These are phyloP conservation scores for Stachybotrys chlorohalonatus DNA, from an alignment of 2,329 filamentous ascomycete genomes.

Conservation along the genomic window DNA sequence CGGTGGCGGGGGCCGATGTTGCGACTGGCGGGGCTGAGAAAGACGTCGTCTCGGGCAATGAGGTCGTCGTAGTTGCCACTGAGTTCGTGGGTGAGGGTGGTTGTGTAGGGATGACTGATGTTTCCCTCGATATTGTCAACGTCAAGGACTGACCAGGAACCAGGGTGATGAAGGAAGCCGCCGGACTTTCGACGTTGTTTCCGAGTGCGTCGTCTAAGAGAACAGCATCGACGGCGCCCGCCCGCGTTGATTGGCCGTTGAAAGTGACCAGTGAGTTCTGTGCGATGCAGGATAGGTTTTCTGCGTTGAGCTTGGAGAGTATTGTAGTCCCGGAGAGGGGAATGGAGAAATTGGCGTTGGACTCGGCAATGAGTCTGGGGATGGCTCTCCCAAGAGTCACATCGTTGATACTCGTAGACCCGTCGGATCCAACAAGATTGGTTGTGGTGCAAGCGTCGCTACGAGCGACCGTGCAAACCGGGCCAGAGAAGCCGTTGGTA, in stretches of 20 bases:
- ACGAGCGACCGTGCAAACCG: constrained; percentile 38
- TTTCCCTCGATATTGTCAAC: background rate
- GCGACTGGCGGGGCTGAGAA: background rate
- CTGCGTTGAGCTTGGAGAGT: constrained; percentile 65
- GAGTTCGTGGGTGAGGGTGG: background rate
- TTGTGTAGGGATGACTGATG: background rate
- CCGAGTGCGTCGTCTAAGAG: constrained; percentile 13
- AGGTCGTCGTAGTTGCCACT: background rate
- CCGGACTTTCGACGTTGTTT: constrained; percentile 3
- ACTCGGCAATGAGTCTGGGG: constrained; percentile 60
- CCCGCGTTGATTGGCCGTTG: constrained; percentile 42
- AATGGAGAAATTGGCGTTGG: constrained; percentile 63
- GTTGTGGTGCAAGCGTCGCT: constrained; percentile 45
- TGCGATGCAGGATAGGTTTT: constrained; percentile 68
- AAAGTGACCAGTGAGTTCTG: constrained; percentile 89
- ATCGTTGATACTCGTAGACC: constrained; percentile 35
- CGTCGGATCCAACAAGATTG: constrained; percentile 28
- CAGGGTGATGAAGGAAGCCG: constrained; percentile 1
- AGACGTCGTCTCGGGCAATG: background rate
- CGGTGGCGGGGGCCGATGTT: background rate
- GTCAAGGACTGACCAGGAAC: background rate
- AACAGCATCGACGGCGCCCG: constrained; percentile 17
- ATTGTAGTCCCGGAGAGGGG: constrained; percentile 62
- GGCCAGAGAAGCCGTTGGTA: constrained; percentile 71
- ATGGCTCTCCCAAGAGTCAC: constrained; percentile 77